Conservation (phyloP, 2,329 filamentous ascomycete species). For the Talaromyces sp. region DNA sequence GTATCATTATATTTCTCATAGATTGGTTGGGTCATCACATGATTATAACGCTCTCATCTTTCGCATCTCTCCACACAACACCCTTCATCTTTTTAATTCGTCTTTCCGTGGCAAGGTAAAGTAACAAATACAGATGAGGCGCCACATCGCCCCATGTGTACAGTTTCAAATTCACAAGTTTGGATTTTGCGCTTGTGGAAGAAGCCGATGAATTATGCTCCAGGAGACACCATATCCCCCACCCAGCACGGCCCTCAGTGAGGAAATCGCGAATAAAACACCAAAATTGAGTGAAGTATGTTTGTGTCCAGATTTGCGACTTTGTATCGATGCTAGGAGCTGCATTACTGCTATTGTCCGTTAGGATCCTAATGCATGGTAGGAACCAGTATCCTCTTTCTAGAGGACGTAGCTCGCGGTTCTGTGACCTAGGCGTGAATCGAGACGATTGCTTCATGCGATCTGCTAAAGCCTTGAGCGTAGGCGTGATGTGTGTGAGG, state of each 20-base stretch:
- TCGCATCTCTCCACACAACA: constrained; percentile 64
- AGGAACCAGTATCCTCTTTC: constrained; percentile 80
- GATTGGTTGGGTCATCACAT: constrained; percentile 33
- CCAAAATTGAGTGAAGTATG: constrained; percentile 43
- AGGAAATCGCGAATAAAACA: constrained; percentile 39
- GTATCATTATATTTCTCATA: background rate
- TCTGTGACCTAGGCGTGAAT: constrained; percentile 52
- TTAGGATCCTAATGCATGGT: constrained; percentile 29
- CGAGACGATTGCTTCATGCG: constrained; percentile 52
- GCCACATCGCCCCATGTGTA: constrained; percentile 77
- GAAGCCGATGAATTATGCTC: constrained; percentile 19
- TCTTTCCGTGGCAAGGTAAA: constrained; percentile 69
- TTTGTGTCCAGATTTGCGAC: constrained; percentile 29
- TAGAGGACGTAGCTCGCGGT: constrained; percentile 52
- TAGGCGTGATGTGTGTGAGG: constrained; percentile 55
- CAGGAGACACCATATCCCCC: constrained; percentile 44
- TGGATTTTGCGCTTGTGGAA: constrained; percentile 21
- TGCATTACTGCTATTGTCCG: background rate
- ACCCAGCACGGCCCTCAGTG: constrained; percentile 41
- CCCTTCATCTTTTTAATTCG: constrained; percentile 54
- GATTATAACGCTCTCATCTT: constrained; percentile 54
- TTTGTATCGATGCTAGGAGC: constrained; percentile 17
- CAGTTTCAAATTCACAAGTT: constrained; percentile 43
- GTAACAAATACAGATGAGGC: constrained; percentile 68
- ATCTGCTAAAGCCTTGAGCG: constrained; percentile 52